Percentiles rank a stretch among this genome's conserved stretches.
These are phyloP conservation scores for Giardia duodenalis DNA, from an alignment of 208 protist genomes.

Conservation along the genomic window DNA sequence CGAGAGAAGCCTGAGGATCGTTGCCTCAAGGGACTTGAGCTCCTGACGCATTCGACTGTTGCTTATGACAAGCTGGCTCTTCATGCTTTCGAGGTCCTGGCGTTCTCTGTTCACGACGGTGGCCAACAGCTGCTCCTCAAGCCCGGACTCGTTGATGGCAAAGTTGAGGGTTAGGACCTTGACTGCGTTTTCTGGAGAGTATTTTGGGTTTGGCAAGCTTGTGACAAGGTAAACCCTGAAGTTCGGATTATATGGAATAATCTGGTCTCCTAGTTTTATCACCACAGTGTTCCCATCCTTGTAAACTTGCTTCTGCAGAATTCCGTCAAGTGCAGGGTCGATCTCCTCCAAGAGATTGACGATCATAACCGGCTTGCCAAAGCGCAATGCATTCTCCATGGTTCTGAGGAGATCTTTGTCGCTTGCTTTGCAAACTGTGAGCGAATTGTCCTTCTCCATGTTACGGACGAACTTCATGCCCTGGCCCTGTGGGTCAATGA, in stretches of 20 bases:
- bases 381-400: constrained; percentile 85
- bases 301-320: constrained; percentile 84
- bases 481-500: constrained; percentile 96
- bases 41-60: constrained; percentile 80
- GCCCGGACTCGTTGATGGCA: constrained; percentile 80
- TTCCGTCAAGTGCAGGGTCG: constrained; percentile 88
- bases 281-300: constrained; percentile 67
- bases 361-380: constrained; percentile 88
- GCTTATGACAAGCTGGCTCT: constrained; percentile 76
- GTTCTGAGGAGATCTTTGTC: constrained; percentile 84
- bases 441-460: constrained; percentile 65
- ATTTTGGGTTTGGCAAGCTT: constrained; percentile 89
- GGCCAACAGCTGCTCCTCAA: constrained; percentile 86
- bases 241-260: constrained; percentile 85
- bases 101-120: constrained; percentile 88
- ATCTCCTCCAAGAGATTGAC: constrained; percentile 92
- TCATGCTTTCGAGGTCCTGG: constrained; percentile 77
- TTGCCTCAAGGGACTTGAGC: constrained; percentile 88
- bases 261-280: constrained; percentile 88
- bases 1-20: constrained; percentile 79
- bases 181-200: constrained; percentile 84
- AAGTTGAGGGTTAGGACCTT: constrained; percentile 96
- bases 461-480: constrained; percentile 92
- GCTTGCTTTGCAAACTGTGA: constrained; percentile 78
- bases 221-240: constrained; percentile 89